Percentiles rank a stretch among this genome's conserved stretches.
phyloP scores from a whole-genome alignment of 805 yeast genomes.

The Candida railenensis region DNA sequence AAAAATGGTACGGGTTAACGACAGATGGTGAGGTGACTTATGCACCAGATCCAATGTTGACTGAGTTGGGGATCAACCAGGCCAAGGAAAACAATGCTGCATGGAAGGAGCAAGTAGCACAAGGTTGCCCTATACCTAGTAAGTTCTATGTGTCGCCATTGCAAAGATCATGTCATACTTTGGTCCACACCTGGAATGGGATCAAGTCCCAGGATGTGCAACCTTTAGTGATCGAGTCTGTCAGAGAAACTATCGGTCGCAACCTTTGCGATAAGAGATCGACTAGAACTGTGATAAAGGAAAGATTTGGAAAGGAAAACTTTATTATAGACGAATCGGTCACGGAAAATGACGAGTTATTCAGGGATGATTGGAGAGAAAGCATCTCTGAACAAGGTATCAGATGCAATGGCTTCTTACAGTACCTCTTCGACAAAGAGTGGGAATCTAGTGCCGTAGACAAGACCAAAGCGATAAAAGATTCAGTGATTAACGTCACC shows the following conservation, averaged over 20 bases:
- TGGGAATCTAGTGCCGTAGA: conserved; percentile 13
- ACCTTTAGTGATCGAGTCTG: conserved; percentile 38
- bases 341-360: conserved; percentile 45
- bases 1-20: conserved; percentile 40
- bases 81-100: conserved; percentile 43
- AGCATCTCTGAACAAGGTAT: conserved; percentile 40
- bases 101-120: conserved; percentile 36
- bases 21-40: conserved; percentile 49
- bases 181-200: conserved; percentile 47
- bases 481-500: conserved; percentile 40
- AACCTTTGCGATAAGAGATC: conserved; percentile 52
- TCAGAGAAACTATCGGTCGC: conserved; percentile 50
- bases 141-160: conserved; percentile 50
- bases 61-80: conserved; percentile 43
- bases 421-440: conserved; percentile 27
- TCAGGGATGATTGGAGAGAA: conserved; percentile 38
- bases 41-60: conserved; percentile 54
- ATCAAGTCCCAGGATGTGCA: conserved; percentile 8
- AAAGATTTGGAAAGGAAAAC: conserved; percentile 35
- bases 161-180: conserved; percentile 50
- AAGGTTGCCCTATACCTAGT: conserved; percentile 34
- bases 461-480: conserved; percentile 12
- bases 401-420: conserved; percentile 33
- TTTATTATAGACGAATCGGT: conserved; percentile 45
- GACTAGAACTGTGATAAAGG: conserved; percentile 32